Percentiles rank a stretch among this genome's conserved stretches.
Evolutionary conservation across 805 yeast genomes (phyloP).

Genomic region (Lipomyces mesembrius): DNA sequence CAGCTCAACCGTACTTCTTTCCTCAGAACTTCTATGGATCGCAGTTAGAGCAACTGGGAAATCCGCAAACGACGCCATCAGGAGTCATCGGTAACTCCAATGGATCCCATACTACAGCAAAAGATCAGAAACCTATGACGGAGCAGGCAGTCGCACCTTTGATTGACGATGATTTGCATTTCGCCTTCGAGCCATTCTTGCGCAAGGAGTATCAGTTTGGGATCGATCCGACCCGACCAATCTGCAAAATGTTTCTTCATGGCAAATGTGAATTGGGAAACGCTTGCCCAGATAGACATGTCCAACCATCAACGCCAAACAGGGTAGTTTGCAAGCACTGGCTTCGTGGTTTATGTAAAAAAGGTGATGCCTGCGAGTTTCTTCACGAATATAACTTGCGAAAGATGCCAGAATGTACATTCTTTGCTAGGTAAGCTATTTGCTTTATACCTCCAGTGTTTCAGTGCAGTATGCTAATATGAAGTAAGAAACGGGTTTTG

Average conservation of each 20-base stretch:
- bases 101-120: neutral
- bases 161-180: conserved; percentile 36
- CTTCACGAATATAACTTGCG: conserved; percentile 91
- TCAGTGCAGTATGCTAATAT: conserved; percentile 11
- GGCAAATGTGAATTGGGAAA: conserved; percentile 83
- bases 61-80: neutral
- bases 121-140: neutral
- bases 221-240: conserved; percentile 85
- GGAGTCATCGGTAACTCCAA: neutral
- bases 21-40: neutral
- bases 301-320: conserved; percentile 64
- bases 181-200: conserved; percentile 82
- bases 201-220: conserved; percentile 80
- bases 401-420: conserved; percentile 96
- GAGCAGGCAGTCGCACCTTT: conserved; percentile 8
- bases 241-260: conserved; percentile 72
- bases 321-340: conserved; percentile 97
- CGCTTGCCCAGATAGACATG: conserved; percentile 87
- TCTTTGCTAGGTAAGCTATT: conserved; percentile 66
- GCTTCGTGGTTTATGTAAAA: conserved; percentile 95
- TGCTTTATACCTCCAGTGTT: conserved; percentile 19
- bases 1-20: neutral
- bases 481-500: conserved; percentile 50
- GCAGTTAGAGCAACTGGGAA: neutral
- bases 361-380: conserved; percentile 95